These are phyloP conservation scores for Pichia ethanolica DNA, from an alignment of 805 yeast genomes.

Conservation along the genomic window DNA sequence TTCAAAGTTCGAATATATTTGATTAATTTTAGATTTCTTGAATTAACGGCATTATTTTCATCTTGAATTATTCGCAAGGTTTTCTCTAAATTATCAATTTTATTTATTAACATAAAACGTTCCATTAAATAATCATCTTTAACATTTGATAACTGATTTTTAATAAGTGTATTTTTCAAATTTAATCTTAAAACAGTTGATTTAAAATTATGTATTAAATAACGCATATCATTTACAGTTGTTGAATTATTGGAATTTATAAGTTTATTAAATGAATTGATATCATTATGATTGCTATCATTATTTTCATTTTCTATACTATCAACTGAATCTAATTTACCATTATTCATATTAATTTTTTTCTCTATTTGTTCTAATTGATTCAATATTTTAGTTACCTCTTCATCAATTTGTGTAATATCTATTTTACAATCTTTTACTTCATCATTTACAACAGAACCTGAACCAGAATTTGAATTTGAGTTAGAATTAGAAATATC, in stretches of 20 bases:
- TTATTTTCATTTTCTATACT: neutral
- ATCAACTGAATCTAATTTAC: no score
- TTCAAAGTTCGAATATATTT: slow-evolving; percentile 26
- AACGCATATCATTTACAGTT: neutral
- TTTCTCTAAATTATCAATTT: slow-evolving; percentile 23
- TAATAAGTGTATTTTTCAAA: slow-evolving; percentile 25
- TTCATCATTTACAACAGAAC: neutral
- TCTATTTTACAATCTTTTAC: neutral
- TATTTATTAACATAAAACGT: slow-evolving; percentile 22
- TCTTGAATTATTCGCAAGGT: slow-evolving; percentile 20
- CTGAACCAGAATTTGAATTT: no score
- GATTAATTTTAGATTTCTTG: slow-evolving; percentile 27
- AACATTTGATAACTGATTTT: slow-evolving; percentile 21
- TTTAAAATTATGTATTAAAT: slow-evolving; percentile 3
- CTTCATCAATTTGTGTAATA: neutral
- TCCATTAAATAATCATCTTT: slow-evolving; percentile 27
- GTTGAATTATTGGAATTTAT: neutral
- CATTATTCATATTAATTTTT: neutral
- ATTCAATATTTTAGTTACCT: neutral
- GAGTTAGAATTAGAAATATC: neutral
- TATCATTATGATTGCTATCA: neutral
- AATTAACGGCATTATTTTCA: slow-evolving; percentile 25
- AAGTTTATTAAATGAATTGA: no score
- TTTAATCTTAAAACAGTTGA: slow-evolving; percentile 25
- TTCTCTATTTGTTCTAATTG: neutral